phyloP scores from a whole-genome alignment of 805 yeast species.

The Nakazawaea wyomingensis region DNA sequence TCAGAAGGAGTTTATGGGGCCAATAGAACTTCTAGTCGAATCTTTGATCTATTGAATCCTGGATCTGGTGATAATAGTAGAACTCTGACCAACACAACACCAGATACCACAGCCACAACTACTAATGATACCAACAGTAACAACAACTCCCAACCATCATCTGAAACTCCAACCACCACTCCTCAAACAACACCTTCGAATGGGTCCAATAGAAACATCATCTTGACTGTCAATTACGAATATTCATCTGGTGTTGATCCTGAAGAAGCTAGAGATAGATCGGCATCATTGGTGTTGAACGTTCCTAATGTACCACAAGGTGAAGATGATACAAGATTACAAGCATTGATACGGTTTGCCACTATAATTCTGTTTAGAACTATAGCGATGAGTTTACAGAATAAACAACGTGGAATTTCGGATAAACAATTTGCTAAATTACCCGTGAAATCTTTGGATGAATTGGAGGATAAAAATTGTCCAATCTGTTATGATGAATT shows the following conservation, averaged over 20 bases:
- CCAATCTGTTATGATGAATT: slow-evolving; percentile 62
- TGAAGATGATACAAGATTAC: slow-evolving; percentile 54
- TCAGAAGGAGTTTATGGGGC: slow-evolving; percentile 26
- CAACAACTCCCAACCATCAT: too few relatives aligned
- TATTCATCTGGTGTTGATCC: slow-evolving; percentile 18
- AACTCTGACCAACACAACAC: neutral
- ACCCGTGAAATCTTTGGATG: slow-evolving; percentile 29
- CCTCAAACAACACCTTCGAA: neutral
- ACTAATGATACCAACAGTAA: neutral
- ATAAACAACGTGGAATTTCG: slow-evolving; percentile 48
- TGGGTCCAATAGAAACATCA: slow-evolving; percentile 28
- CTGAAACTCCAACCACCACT: neutral
- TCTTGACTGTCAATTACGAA: slow-evolving; percentile 35
- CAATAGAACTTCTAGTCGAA: slow-evolving; percentile 16
- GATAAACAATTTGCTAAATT: slow-evolving; percentile 47
- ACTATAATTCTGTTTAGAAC: slow-evolving; percentile 67
- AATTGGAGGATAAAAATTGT: slow-evolving; percentile 37
- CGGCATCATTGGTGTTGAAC: slow-evolving; percentile 58
- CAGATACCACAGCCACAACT: neutral
- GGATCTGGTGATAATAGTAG: slow-evolving; percentile 17
- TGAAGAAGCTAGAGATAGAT: slow-evolving; percentile 21
- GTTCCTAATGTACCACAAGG: slow-evolving; percentile 62
- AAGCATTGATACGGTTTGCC: slow-evolving; percentile 58
- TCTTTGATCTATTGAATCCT: slow-evolving; percentile 20
- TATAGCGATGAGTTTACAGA: slow-evolving; percentile 41